These are phyloP conservation scores for Rhizophora apiculata DNA, from an alignment of 345 rosid genomes.

Conservation along the genomic window DNA sequence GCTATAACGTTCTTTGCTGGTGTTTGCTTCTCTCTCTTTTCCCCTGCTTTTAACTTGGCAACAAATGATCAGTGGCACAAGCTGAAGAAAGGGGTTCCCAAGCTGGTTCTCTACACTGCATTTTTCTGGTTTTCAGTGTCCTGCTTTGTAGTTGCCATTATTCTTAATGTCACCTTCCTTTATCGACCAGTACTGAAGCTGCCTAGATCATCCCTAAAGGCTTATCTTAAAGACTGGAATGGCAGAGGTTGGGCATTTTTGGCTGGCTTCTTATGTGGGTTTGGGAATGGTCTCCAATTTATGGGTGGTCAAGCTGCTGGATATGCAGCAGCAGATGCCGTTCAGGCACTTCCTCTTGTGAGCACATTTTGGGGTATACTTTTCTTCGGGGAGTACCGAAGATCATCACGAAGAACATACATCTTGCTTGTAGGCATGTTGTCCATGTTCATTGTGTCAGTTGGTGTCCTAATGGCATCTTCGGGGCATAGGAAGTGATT, in stretches of 20 bases:
- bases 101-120: slow-evolving; percentile 69
- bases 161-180: slow-evolving; percentile 61
- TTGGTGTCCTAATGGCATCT: slow-evolving; percentile 81
- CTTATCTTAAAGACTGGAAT: slow-evolving; percentile 71
- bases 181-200: slow-evolving; percentile 60
- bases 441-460: slow-evolving; percentile 70
- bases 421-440: slow-evolving; percentile 60
- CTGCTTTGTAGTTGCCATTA: slow-evolving; percentile 53
- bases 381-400: slow-evolving; percentile 83
- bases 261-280: slow-evolving; percentile 85
- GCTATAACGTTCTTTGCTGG: slow-evolving; percentile 75
- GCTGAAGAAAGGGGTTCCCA: slow-evolving; percentile 66
- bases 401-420: slow-evolving; percentile 70
- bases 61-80: slow-evolving; percentile 88
- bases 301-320: slow-evolving; percentile 98
- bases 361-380: slow-evolving; percentile 92
- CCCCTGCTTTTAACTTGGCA: slow-evolving; percentile 87
- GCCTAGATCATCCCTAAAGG: slow-evolving; percentile 66
- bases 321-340: slow-evolving; percentile 89
- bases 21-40: slow-evolving; percentile 71
- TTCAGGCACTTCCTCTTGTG: slow-evolving; percentile 94
- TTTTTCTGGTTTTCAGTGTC: slow-evolving; percentile 79
- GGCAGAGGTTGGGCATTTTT: slow-evolving; percentile 86
- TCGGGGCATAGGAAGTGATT: slow-evolving; percentile 66
- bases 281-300: slow-evolving; percentile 84